Conservation (phyloP, 2,329 filamentous ascomycete genomes). For the Claviceps capensis region DNA sequence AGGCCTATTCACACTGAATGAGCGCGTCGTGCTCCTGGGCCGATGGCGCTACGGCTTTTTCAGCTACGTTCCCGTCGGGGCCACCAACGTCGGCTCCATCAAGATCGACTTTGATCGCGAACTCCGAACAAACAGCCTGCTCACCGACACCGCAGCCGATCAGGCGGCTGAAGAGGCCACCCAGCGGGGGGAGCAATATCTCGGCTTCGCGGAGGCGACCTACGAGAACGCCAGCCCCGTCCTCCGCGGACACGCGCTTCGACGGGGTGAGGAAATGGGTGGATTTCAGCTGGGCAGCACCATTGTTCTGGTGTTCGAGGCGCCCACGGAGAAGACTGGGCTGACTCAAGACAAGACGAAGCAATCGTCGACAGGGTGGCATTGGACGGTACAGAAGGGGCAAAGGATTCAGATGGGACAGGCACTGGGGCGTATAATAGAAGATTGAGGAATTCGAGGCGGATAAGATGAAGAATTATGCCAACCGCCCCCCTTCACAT, state of each 20-base stretch:
- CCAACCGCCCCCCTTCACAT: not conserved
- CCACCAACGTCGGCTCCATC: slow-evolving; percentile 94
- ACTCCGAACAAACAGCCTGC: slow-evolving; percentile 80
- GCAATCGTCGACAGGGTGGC: slow-evolving; percentile 32
- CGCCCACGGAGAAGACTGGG: slow-evolving; percentile 48
- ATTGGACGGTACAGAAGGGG: not conserved
- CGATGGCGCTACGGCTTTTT: slow-evolving; percentile 98
- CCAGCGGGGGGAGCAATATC: slow-evolving; percentile 63
- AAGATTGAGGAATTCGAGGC: slow-evolving; percentile 20
- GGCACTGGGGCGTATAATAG: slow-evolving; percentile 62
- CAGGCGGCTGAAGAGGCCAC: slow-evolving; percentile 69
- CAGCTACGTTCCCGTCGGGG: slow-evolving; percentile 86
- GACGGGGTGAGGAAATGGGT: slow-evolving; percentile 91
- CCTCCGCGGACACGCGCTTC: slow-evolving; percentile 69
- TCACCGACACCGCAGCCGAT: slow-evolving; percentile 86
- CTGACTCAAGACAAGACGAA: slow-evolving; percentile 29
- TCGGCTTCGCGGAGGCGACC: slow-evolving; percentile 85
- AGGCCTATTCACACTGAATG: slow-evolving; percentile 91
- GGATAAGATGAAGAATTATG: no score
- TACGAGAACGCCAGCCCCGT: slow-evolving; percentile 67
- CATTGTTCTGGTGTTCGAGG: slow-evolving; percentile 92
- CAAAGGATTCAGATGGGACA: slow-evolving; percentile 54
- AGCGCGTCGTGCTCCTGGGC: slow-evolving; percentile 84
- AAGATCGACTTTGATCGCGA: slow-evolving; percentile 94
- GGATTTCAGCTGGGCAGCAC: slow-evolving; percentile 94